Conservation (phyloP, 164 flowering plant species). For the Berberis vulgaris region DNA sequence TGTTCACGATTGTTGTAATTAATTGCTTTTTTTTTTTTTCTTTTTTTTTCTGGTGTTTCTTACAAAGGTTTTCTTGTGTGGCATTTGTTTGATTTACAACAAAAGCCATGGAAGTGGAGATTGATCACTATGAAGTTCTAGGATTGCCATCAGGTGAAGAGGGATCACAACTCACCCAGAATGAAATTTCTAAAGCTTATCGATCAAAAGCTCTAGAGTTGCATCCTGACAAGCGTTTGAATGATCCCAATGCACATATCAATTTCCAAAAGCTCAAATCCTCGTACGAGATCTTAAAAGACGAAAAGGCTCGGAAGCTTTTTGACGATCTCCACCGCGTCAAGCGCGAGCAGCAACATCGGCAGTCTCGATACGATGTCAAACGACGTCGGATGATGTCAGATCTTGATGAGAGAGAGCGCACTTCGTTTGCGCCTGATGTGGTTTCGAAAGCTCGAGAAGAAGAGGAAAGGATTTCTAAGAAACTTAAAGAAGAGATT, state of each 20-base stretch:
- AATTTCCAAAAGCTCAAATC: slow-evolving; percentile 55
- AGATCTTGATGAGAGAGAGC: slow-evolving; percentile 71
- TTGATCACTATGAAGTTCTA: slow-evolving; percentile 57
- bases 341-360: slow-evolving; percentile 38
- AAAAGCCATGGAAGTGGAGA: slow-evolving; percentile 2
- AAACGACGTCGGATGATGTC: slow-evolving; percentile 67
- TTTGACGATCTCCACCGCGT: slow-evolving; percentile 64
- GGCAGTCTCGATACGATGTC: slow-evolving; percentile 35
- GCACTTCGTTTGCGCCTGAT: slow-evolving; percentile 44
- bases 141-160: slow-evolving; percentile 87
- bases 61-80: no score
- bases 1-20: no score
- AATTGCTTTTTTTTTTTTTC: no score
- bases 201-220: slow-evolving; percentile 49
- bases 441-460: slow-evolving; percentile 23
- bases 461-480: slow-evolving; percentile 58
- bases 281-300: slow-evolving; percentile 66
- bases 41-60: no score
- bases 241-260: slow-evolving; percentile 64
- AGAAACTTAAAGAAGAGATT: slow-evolving; percentile 58
- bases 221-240: slow-evolving; percentile 78
- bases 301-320: slow-evolving; percentile 57
- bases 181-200: slow-evolving; percentile 73
- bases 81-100: no score
- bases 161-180: slow-evolving; percentile 53